phyloP scores from a whole-genome alignment of 345 rosid species.

The Arabis alpina region DNA sequence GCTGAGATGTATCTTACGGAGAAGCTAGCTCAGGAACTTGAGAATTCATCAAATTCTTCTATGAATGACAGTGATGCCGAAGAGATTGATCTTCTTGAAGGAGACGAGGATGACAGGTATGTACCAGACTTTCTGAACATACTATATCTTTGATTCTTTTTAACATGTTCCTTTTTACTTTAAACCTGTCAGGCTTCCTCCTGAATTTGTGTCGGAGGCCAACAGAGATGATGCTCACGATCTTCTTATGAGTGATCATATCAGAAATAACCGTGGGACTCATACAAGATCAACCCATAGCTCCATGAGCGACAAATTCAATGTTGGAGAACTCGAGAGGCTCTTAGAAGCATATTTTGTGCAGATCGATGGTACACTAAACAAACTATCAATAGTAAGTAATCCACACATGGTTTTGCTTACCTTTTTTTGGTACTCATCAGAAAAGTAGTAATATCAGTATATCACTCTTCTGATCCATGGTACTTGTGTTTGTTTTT shows the following conservation, averaged over 20 bases:
- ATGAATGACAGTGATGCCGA: conserved; percentile 54
- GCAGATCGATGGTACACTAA: conserved; percentile 81
- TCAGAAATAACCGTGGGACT: conserved; percentile 62
- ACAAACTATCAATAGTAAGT: conserved; percentile 81
- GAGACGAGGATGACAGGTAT: conserved; percentile 63
- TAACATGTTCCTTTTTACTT: conserved; percentile 24
- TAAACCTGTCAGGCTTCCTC: conserved; percentile 51
- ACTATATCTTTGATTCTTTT: conserved; percentile 1
- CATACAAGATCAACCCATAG: conserved; percentile 61
- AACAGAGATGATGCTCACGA: conserved; percentile 52
- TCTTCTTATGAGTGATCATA: conserved; percentile 54
- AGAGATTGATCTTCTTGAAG: conserved; percentile 53
- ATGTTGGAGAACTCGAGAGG: conserved; percentile 91
- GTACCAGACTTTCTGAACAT: neutral
- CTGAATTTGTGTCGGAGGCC: conserved; percentile 51
- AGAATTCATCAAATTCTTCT: conserved; percentile 60
- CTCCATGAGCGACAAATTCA: conserved; percentile 63
- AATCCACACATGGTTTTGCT: no score
- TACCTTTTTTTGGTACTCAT: no score
- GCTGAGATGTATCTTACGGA: conserved; percentile 95
- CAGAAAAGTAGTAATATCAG: no score
- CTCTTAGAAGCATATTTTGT: conserved; percentile 88
- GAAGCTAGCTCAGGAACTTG: conserved; percentile 64
- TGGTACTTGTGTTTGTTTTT: no score
- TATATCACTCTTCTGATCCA: no score